These are phyloP conservation scores for Rhinocladiella mackenziei DNA, from an alignment of 2,329 filamentous ascomycete genomes.

Conservation along the genomic window DNA sequence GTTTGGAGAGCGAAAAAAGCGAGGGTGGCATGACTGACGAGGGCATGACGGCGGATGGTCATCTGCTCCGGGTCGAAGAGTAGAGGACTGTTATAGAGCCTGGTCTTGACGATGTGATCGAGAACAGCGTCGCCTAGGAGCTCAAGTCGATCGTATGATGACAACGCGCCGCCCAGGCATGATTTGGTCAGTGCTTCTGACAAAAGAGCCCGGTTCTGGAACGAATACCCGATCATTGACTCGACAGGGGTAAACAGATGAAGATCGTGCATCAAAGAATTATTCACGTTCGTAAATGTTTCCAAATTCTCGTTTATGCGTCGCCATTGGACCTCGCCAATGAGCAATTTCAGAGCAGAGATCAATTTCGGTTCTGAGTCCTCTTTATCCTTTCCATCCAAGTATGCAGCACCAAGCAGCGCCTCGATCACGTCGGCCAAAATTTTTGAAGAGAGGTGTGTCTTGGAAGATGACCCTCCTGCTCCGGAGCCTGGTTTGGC, in stretches of 20 bases:
- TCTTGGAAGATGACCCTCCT: constrained; percentile 28
- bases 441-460: constrained; percentile 65
- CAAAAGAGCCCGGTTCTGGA: constrained; percentile 64
- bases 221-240: constrained; percentile 64
- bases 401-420: constrained; percentile 70
- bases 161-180: constrained; percentile 4
- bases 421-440: constrained; percentile 86
- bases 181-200: constrained; percentile 74
- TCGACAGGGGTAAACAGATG: constrained; percentile 47
- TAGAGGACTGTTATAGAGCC: constrained; percentile 42
- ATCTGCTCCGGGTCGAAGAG: constrained; percentile 56
- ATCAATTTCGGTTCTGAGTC: constrained; percentile 50
- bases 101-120: constrained; percentile 67
- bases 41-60: constrained; percentile 69
- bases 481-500: not conserved
- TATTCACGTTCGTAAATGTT: not conserved
- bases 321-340: constrained; percentile 58
- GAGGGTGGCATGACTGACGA: constrained; percentile 77
- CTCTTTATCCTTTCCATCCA: constrained; percentile 55
- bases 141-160: constrained; percentile 68
- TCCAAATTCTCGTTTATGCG: constrained; percentile 40
- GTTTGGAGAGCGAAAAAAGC: constrained; percentile 55
- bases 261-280: not conserved
- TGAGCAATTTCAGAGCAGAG: constrained; percentile 55
- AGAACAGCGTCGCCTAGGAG: constrained; percentile 84